phyloP scores from a whole-genome alignment of 2,329 filamentous ascomycete species.

The Penicillium sp. region DNA sequence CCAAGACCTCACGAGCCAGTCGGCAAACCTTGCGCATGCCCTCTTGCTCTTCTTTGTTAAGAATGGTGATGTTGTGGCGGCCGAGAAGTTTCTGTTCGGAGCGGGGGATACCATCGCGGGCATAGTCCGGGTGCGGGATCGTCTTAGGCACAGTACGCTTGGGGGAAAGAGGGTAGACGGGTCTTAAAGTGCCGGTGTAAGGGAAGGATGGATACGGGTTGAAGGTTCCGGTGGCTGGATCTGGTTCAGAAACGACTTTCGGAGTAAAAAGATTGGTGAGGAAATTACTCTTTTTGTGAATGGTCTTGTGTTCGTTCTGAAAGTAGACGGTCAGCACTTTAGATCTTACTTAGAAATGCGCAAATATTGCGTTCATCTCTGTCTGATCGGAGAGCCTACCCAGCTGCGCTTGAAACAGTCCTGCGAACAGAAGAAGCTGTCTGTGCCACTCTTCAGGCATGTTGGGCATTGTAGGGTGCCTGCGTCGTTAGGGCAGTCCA shows the following conservation, averaged over 20 bases:
- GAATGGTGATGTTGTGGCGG: conserved; percentile 75
- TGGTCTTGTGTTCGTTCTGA: conserved; percentile 74
- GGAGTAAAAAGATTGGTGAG: conserved; percentile 71
- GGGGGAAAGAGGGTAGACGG: conserved; percentile 78
- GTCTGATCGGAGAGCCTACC: conserved; percentile 58
- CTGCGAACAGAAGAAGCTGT: conserved; percentile 95
- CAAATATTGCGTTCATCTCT: conserved; percentile 22
- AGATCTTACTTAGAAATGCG: conserved; percentile 14
- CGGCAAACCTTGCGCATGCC: conserved; percentile 91
- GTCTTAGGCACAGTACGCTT: conserved; percentile 69
- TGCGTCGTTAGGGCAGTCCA: conserved; percentile 82
- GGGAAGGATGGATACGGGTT: conserved; percentile 88
- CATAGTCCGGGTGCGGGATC: conserved; percentile 84
- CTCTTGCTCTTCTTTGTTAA: conserved; percentile 75
- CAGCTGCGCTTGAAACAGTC: conserved; percentile 99
- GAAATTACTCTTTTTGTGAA: conserved; percentile 76
- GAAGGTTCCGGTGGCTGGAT: conserved; percentile 82
- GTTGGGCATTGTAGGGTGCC: conserved; percentile 88
- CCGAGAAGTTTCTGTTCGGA: conserved; percentile 63
- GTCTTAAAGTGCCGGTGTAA: conserved; percentile 76
- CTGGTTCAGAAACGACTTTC: conserved; percentile 82
- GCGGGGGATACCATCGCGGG: conserved; percentile 70
- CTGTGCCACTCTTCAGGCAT: conserved; percentile 83
- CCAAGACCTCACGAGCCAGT: conserved; percentile 83
- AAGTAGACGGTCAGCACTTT: not conserved